phyloP scores from a whole-genome alignment of 768 basidiomycete genomes.

The Tricholomella constricta region DNA sequence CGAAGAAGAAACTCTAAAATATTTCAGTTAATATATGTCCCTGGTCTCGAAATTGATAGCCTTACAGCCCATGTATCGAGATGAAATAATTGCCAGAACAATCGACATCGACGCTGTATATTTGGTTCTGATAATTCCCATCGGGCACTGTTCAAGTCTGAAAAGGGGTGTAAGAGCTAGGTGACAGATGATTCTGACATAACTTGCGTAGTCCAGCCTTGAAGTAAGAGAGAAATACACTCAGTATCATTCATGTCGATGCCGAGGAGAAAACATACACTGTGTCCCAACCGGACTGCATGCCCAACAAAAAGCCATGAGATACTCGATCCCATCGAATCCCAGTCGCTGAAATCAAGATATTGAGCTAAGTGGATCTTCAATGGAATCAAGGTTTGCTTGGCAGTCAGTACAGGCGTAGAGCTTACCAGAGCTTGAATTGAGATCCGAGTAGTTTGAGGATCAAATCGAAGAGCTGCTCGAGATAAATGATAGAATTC shows the following conservation, averaged over 20 bases:
- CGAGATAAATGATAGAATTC: conserved; percentile 66
- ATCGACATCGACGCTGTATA: conserved; percentile 48
- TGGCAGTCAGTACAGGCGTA: neutral
- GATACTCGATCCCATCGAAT: conserved; percentile 44
- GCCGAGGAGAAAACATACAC: conserved; percentile 43
- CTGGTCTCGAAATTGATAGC: neutral
- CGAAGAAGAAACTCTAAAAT: conserved; percentile 59
- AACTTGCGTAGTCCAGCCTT: conserved; percentile 54
- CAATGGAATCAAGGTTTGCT: neutral
- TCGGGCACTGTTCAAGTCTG: conserved; percentile 61
- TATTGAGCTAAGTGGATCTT: conserved; percentile 50
- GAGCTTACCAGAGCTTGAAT: conserved; percentile 57
- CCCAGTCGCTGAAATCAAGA: conserved; percentile 56
- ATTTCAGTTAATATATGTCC: neutral
- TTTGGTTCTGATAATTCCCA: conserved; percentile 56
- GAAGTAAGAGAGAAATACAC: neutral
- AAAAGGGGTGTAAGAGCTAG: neutral
- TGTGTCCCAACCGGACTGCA: conserved; percentile 58
- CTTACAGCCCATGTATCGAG: conserved; percentile 64
- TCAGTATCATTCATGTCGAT: neutral
- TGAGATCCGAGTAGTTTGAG: conserved; percentile 55
- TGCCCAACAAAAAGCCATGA: conserved; percentile 62
- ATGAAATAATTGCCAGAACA: conserved; percentile 73
- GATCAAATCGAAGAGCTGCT: conserved; percentile 49
- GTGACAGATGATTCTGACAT: neutral